Conservation (phyloP, 495 filamentous ascomycete species). For the Neurospora sp. region DNA sequence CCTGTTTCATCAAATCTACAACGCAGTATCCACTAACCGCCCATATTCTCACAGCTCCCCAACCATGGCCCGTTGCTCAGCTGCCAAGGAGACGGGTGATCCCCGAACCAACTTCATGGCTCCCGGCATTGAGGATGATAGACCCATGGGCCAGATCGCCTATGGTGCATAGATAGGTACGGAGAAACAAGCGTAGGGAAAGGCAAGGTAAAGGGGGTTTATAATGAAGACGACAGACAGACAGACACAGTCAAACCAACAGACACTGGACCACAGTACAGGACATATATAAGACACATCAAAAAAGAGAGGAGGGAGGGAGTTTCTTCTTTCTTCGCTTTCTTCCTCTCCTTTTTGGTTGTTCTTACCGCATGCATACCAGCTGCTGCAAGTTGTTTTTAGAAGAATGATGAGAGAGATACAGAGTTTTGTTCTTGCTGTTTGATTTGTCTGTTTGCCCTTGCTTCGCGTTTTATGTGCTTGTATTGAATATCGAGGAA, state of each 20-base stretch:
- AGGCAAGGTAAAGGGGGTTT: background rate
- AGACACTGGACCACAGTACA: background rate
- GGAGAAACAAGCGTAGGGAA: background rate
- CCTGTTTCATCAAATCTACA: background rate
- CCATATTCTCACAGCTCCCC: slow-evolving; percentile 53
- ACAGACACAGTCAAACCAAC: background rate
- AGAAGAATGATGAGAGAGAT: background rate
- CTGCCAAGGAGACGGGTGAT: slow-evolving; percentile 59
- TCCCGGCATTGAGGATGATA: slow-evolving; percentile 50
- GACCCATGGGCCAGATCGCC: slow-evolving; percentile 41
- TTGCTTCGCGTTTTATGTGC: background rate
- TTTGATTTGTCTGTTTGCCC: background rate
- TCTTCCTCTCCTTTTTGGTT: background rate
- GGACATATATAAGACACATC: background rate
- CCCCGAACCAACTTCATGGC: slow-evolving; percentile 83
- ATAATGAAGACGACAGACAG: background rate
- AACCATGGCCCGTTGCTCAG: slow-evolving; percentile 93
- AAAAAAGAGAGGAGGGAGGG: background rate
- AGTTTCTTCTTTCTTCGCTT: background rate
- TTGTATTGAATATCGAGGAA: background rate
- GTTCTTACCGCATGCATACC: background rate
- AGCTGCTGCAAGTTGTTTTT: background rate
- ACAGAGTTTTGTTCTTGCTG: background rate
- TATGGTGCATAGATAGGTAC: slow-evolving; percentile 37
- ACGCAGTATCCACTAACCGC: background rate